Conservation (phyloP, 1,284 basidiomycete species). For the Peniophora sp. region DNA sequence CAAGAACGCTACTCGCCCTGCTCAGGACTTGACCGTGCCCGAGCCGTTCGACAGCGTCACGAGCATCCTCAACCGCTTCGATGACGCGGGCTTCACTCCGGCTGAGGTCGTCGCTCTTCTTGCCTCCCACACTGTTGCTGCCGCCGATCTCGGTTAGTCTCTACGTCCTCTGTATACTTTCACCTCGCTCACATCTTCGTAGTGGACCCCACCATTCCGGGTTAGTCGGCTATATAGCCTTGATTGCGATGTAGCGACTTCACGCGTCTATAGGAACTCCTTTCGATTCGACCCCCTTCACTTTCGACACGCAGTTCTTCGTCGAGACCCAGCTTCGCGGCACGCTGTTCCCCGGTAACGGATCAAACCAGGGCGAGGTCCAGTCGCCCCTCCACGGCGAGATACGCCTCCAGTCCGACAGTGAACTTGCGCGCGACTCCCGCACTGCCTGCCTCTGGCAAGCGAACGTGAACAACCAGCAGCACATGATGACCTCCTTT, state of each 20-base stretch:
- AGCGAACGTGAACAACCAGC: conserved; percentile 13
- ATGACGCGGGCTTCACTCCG: conserved; percentile 16
- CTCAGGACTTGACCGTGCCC: conserved; percentile 15
- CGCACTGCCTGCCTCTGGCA: conserved; percentile 23
- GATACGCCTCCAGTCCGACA: conserved; percentile 23
- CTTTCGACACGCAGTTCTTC: conserved; percentile 23
- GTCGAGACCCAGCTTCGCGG: conserved; percentile 19
- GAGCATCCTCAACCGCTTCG: conserved; percentile 18
- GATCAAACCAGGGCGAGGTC: conserved; percentile 16
- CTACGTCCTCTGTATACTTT: background rate
- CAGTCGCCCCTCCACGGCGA: conserved; percentile 16
- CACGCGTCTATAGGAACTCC: conserved; percentile 15
- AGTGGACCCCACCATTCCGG: conserved; percentile 16
- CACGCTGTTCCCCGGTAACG: conserved; percentile 10
- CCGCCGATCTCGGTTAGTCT: conserved; percentile 2
- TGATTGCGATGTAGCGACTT: too few relatives aligned
- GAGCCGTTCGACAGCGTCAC: conserved; percentile 15
- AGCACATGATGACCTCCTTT: background rate
- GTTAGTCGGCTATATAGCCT: conserved; percentile 16
- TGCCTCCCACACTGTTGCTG: conserved; percentile 7
- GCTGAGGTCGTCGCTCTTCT: conserved; percentile 19
- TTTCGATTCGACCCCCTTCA: conserved; percentile 21
- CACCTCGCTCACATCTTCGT: conserved; percentile 11
- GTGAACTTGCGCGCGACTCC: conserved; percentile 17
- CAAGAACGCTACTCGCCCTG: conserved; percentile 10